These are phyloP conservation scores for Xerocomus amazonicus DNA, from an alignment of 1,284 basidiomycete species.

Conservation along the genomic window DNA sequence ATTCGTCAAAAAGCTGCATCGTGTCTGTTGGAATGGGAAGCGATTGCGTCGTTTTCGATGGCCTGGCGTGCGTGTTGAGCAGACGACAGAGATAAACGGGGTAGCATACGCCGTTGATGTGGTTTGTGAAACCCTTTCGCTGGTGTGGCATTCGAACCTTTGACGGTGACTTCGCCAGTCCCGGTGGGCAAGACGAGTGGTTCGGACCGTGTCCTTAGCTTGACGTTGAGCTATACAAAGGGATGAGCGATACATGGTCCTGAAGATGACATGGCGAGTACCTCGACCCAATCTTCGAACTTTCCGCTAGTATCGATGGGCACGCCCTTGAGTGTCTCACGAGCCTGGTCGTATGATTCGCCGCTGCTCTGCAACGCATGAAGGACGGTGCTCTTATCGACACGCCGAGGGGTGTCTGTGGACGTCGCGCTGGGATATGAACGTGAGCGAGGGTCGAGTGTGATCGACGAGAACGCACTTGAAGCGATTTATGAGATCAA, in stretches of 20 bases:
- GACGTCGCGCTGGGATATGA: no score
- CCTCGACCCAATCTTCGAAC: slow-evolving; percentile 98
- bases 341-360: slow-evolving; percentile 89
- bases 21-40: slow-evolving; percentile 96
- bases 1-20: slow-evolving; percentile 99
- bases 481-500: slow-evolving; percentile 84
- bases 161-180: slow-evolving; percentile 90
- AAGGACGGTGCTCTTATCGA: no score
- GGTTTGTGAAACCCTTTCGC: no score
- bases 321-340: slow-evolving; percentile 92
- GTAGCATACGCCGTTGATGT: slow-evolving; percentile 70
- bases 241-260: slow-evolving; percentile 3
- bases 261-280: slow-evolving; percentile 37
- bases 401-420: no score
- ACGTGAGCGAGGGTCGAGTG: no score
- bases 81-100: background rate
- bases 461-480: no score
- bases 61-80: slow-evolving; percentile 49
- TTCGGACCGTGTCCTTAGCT: slow-evolving; percentile 60
- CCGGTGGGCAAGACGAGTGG: slow-evolving; percentile 62
- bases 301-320: slow-evolving; percentile 93
- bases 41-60: slow-evolving; percentile 83
- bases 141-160: slow-evolving; percentile 97
- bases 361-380: no score
- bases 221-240: slow-evolving; percentile 67